phyloP scores from a whole-genome alignment of 768 basidiomycete genomes.

The Phaffia australis region DNA sequence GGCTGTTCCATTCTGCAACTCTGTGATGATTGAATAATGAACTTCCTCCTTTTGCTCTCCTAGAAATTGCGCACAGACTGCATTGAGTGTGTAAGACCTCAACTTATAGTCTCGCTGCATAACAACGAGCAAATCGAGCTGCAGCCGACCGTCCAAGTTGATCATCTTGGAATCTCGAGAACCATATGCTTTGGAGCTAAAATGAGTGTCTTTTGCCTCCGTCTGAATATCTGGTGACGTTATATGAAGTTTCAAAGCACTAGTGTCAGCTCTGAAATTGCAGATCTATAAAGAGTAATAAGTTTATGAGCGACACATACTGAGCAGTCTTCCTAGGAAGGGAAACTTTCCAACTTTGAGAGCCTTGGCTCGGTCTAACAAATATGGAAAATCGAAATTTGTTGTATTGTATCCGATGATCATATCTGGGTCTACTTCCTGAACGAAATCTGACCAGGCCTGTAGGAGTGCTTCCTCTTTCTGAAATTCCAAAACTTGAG shows the following conservation, averaged over 20 bases:
- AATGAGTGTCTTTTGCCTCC: constrained; percentile 84
- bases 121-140: constrained; percentile 89
- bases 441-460: constrained; percentile 81
- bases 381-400: constrained; percentile 91
- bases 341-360: constrained; percentile 61
- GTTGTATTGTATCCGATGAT: constrained; percentile 93
- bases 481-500: constrained; percentile 76
- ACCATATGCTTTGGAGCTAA: constrained; percentile 95
- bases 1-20: constrained; percentile 89
- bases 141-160: constrained; percentile 75
- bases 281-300: neutral
- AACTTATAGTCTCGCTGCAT: constrained; percentile 99
- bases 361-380: constrained; percentile 81
- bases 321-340: constrained; percentile 61
- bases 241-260: neutral
- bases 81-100: constrained; percentile 91
- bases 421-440: constrained; percentile 84
- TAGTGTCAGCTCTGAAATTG: constrained; percentile 9
- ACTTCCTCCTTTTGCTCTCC: constrained; percentile 99
- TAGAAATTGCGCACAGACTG: constrained; percentile 93
- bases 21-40: constrained; percentile 95
- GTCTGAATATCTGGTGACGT: constrained; percentile 54
- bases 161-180: constrained; percentile 95
- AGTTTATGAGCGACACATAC: constrained; percentile 41
- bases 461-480: constrained; percentile 64